Percentiles rank a stretch among this genome's conserved stretches.
phyloP scores from a whole-genome alignment of 495 filamentous ascomycete species.

The Penicillium angulare region DNA sequence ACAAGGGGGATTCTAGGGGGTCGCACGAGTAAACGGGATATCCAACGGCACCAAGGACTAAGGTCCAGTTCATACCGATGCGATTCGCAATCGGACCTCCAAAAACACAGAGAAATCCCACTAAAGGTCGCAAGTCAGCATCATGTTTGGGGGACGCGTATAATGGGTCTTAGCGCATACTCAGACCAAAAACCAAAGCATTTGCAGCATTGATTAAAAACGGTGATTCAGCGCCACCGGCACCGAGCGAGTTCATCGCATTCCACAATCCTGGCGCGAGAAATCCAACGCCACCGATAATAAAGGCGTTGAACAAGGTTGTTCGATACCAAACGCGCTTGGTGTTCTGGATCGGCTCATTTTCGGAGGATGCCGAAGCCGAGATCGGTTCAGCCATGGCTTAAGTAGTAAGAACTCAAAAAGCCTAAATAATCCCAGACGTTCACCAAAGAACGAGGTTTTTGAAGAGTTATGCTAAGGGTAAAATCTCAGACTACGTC shows the following conservation, averaged over 20 bases:
- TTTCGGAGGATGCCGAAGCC: slow-evolving; percentile 8
- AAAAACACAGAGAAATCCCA: slow-evolving; percentile 58
- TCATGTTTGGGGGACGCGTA: neutral
- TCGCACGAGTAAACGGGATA: slow-evolving; percentile 40
- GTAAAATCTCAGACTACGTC: neutral
- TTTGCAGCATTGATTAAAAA: slow-evolving; percentile 64
- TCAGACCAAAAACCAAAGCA: slow-evolving; percentile 55
- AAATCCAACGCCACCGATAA: slow-evolving; percentile 39
- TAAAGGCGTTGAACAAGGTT: slow-evolving; percentile 57
- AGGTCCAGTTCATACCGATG: slow-evolving; percentile 59
- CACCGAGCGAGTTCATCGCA: slow-evolving; percentile 68
- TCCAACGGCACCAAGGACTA: slow-evolving; percentile 55
- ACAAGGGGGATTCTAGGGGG: neutral
- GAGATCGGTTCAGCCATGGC: slow-evolving; percentile 15
- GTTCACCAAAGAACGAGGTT: neutral
- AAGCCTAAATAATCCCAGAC: neutral
- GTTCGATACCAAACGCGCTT: slow-evolving; percentile 54
- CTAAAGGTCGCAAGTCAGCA: slow-evolving; percentile 27
- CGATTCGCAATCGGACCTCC: slow-evolving; percentile 52
- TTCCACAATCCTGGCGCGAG: slow-evolving; percentile 41
- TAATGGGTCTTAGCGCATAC: slow-evolving; percentile 13
- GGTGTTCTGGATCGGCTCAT: neutral
- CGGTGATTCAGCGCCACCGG: slow-evolving; percentile 57
- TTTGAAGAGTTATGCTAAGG: neutral
- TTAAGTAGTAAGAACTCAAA: neutral